Evolutionary conservation across 192 early-diverging fungal species (phyloP).

Genomic region (Gaertneriomyces sp.): DNA sequence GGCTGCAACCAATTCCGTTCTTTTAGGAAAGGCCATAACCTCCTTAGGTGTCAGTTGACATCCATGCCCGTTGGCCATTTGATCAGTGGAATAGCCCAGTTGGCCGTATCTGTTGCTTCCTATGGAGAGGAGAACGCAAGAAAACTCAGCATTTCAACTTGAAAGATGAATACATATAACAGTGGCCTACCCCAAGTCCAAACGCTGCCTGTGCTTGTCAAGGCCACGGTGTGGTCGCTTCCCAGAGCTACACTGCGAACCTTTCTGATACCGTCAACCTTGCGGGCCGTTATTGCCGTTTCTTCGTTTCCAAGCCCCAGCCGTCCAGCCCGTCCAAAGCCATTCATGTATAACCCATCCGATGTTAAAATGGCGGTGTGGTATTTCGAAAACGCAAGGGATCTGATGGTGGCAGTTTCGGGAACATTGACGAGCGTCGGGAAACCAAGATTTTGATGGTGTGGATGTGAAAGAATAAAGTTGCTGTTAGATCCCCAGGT

Average conservation of each 20-base stretch:
- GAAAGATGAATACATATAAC: too few species aligned
- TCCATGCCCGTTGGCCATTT: constrained; percentile 33
- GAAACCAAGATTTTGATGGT: too few species aligned
- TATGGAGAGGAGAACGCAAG: too few species aligned
- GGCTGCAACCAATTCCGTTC: constrained; percentile 49
- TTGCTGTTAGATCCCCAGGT: constrained; percentile 74
- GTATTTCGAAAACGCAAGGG: constrained; percentile 64
- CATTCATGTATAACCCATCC: constrained; percentile 52
- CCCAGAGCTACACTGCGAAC: constrained; percentile 52
- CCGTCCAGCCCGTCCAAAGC: constrained; percentile 67
- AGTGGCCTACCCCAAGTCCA: constrained; percentile 53
- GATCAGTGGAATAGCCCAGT: constrained; percentile 35
- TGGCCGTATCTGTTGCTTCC: constrained; percentile 18
- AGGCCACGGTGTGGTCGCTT: constrained; percentile 65
- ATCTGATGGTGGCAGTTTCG: constrained; percentile 28
- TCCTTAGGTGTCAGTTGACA: constrained; percentile 46
- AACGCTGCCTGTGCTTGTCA: constrained; percentile 53
- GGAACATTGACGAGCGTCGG: constrained; percentile 21
- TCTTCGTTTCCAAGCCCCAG: constrained; percentile 62
- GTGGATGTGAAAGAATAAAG: not conserved
- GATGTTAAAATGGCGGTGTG: constrained; percentile 57
- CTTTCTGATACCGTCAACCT: constrained; percentile 31
- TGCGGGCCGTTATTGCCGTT: constrained; percentile 49
- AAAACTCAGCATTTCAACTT: too few species aligned
- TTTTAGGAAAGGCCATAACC: constrained; percentile 53